Evolutionary conservation across 2,329 filamentous ascomycete species (phyloP).

Genomic region (Xylariaceae sp.): DNA sequence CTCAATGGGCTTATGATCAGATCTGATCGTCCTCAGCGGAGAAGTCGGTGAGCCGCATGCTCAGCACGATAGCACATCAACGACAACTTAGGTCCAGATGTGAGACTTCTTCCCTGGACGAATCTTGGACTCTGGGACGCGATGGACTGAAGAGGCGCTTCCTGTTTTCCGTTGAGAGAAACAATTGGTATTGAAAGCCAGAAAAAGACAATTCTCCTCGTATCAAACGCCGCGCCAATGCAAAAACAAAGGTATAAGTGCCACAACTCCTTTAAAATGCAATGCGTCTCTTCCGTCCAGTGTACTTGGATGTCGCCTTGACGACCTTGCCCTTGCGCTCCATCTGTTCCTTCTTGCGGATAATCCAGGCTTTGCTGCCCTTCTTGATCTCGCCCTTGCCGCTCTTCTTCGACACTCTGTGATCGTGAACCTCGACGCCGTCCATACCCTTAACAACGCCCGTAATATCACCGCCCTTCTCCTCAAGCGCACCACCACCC

Average conservation of each 20-base stretch:
- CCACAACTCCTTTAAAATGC: slow-evolving; percentile 53
- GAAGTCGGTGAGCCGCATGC: not conserved
- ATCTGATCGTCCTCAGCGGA: no score
- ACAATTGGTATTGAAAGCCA: slow-evolving; percentile 3
- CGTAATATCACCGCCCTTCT: slow-evolving; percentile 72
- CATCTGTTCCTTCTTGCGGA: slow-evolving; percentile 89
- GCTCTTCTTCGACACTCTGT: slow-evolving; percentile 47
- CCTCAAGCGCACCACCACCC: slow-evolving; percentile 52
- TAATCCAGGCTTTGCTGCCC: slow-evolving; percentile 77
- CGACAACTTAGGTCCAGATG: not conserved
- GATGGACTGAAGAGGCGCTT: not conserved
- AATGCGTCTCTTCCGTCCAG: slow-evolving; percentile 76
- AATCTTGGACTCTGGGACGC: not conserved
- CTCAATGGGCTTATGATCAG: no score
- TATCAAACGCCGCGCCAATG: slow-evolving; percentile 28
- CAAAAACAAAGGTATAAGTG: slow-evolving; percentile 18
- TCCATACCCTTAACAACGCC: slow-evolving; percentile 87
- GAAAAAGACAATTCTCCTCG: slow-evolving; percentile 1
- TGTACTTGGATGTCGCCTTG: slow-evolving; percentile 88
- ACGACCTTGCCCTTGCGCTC: slow-evolving; percentile 91
- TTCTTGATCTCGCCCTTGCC: slow-evolving; percentile 61
- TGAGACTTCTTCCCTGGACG: not conserved
- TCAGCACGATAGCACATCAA: not conserved
- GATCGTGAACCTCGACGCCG: slow-evolving; percentile 74
- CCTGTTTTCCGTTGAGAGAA: not conserved